Evolutionary conservation across 1,284 basidiomycete species (phyloP).

Genomic region (Marasmius sp.): DNA sequence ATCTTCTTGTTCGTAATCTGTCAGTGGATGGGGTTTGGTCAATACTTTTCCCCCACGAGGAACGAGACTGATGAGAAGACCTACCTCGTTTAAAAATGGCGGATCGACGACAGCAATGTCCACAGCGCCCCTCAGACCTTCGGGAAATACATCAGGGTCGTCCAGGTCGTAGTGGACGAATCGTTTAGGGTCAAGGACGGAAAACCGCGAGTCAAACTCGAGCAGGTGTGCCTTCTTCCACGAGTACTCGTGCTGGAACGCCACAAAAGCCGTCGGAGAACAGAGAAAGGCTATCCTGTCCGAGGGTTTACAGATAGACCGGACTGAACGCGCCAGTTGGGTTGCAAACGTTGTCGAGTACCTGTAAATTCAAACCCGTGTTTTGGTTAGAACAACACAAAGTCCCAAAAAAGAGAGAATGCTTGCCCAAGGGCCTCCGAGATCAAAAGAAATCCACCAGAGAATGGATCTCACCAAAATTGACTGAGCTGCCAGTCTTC

Average conservation of each 20-base stretch:
- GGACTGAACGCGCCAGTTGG: conserved; percentile 30
- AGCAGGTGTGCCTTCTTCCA: conserved; percentile 33
- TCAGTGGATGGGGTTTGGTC: background rate
- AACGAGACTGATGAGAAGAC: conserved; percentile 7
- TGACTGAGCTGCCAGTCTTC: conserved; percentile 51
- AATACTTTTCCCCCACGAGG: background rate
- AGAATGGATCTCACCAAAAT: conserved; percentile 39
- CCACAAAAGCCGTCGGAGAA: conserved; percentile 44
- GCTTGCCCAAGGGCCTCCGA: conserved; percentile 1
- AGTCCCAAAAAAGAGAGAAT: background rate
- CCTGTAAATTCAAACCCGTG: conserved; percentile 23
- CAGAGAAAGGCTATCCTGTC: conserved; percentile 42
- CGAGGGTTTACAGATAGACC: conserved; percentile 27
- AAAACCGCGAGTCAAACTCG: conserved; percentile 41
- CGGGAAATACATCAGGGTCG: conserved; percentile 37
- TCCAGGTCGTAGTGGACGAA: conserved; percentile 42
- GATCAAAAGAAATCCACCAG: background rate
- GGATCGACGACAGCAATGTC: conserved; percentile 41
- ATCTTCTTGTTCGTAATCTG: conserved; percentile 39
- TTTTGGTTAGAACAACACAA: background rate
- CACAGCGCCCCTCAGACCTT: conserved; percentile 27
- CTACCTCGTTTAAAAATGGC: conserved; percentile 44
- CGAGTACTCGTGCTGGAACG: conserved; percentile 38
- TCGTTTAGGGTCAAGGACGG: conserved; percentile 34
- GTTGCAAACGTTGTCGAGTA: conserved; percentile 39